Evolutionary conservation across 1,139 yeast species (phyloP).

Genomic region (Yamadazyma aaseri): DNA sequence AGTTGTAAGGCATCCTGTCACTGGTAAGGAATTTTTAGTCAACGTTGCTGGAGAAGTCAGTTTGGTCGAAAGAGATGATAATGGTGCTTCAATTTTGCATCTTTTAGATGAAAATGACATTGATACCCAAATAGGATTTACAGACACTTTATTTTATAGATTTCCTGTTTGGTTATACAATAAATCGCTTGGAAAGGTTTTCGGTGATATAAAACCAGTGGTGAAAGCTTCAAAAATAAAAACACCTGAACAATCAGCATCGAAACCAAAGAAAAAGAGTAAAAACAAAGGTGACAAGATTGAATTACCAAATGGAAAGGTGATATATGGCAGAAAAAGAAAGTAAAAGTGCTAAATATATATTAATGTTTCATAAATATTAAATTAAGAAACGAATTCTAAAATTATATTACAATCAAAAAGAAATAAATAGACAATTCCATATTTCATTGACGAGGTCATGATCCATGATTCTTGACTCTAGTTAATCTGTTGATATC

Average conservation of each 20-base stretch:
- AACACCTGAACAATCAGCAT: constrained; percentile 25
- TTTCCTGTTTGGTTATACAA: constrained; percentile 49
- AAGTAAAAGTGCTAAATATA: constrained; percentile 7
- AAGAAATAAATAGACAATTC: constrained; percentile 6
- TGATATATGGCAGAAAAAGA: constrained; percentile 45
- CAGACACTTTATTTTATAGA: constrained; percentile 54
- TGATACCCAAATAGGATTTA: constrained; percentile 40
- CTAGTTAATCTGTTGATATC: constrained; percentile 33
- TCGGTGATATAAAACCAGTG: constrained; percentile 23
- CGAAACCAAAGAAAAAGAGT: constrained; percentile 28
- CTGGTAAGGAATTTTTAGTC: constrained; percentile 62
- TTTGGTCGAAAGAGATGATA: constrained; percentile 53
- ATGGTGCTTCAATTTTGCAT: constrained; percentile 28
- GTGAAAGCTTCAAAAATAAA: constrained; percentile 12
- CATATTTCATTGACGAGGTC: constrained; percentile 10
- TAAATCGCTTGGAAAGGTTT: constrained; percentile 37
- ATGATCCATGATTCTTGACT: constrained; percentile 41
- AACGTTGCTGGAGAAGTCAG: constrained; percentile 69
- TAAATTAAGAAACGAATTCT: background rate
- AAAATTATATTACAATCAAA: constrained; percentile 2
- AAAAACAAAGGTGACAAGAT: constrained; percentile 43
- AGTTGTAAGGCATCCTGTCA: constrained; percentile 30
- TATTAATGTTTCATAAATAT: background rate
- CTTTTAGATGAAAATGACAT: constrained; percentile 41
- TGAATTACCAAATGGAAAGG: constrained; percentile 61